phyloP scores from a whole-genome alignment of 345 rosid genomes.

The Crucihimalaya himalaica region DNA sequence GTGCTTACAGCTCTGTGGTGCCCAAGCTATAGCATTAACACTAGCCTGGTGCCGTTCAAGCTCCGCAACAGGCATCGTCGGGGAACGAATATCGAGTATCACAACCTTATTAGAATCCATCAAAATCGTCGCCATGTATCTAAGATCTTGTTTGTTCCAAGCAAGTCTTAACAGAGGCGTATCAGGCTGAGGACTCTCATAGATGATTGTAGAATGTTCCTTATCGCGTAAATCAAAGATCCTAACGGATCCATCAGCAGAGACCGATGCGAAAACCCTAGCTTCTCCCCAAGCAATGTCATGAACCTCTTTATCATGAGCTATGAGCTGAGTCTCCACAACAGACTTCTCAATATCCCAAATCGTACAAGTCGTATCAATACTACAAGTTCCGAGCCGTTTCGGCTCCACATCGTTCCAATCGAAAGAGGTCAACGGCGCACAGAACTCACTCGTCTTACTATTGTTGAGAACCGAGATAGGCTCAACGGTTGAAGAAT shows the following conservation, averaged over 20 bases:
- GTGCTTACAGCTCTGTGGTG: slow-evolving; percentile 77
- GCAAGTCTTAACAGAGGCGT: slow-evolving; percentile 73
- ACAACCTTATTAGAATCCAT: slow-evolving; percentile 87
- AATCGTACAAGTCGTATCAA: slow-evolving; percentile 92
- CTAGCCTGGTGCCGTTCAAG: slow-evolving; percentile 68
- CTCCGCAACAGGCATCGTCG: slow-evolving; percentile 75
- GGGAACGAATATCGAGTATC: slow-evolving; percentile 71
- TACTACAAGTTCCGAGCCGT: slow-evolving; percentile 83
- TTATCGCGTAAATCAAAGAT: slow-evolving; percentile 77
- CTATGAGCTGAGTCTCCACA: slow-evolving; percentile 90
- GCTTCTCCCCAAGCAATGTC: slow-evolving; percentile 89
- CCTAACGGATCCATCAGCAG: slow-evolving; percentile 80
- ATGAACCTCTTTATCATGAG: slow-evolving; percentile 83
- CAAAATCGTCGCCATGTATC: slow-evolving; percentile 78
- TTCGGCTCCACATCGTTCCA: slow-evolving; percentile 96
- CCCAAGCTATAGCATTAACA: slow-evolving; percentile 82
- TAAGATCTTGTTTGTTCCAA: slow-evolving; percentile 84
- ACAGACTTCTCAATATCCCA: slow-evolving; percentile 84
- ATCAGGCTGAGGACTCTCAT: slow-evolving; percentile 80
- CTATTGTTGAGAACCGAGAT: slow-evolving; percentile 66
- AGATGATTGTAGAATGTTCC: slow-evolving; percentile 77
- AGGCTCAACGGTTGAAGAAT: slow-evolving; percentile 46
- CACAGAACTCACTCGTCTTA: slow-evolving; percentile 72
- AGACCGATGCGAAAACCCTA: slow-evolving; percentile 74
- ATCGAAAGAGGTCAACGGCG: slow-evolving; percentile 90